Evolutionary conservation across 2,329 filamentous ascomycete species (phyloP).

Genomic region (Cadophora luteo-olivacea): DNA sequence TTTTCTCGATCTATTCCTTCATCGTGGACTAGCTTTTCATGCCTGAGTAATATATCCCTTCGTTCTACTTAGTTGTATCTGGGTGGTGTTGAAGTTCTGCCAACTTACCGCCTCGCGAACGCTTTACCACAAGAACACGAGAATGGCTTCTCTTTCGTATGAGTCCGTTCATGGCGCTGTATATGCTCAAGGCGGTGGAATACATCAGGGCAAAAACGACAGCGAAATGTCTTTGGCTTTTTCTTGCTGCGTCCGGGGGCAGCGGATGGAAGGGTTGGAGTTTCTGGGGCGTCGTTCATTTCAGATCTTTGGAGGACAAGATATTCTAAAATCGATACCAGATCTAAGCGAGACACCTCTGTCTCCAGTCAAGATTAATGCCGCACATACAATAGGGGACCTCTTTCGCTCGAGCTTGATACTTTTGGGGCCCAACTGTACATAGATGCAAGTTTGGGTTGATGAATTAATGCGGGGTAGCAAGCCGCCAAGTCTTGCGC

Average conservation of each 20-base stretch:
- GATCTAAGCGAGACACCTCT: neutral
- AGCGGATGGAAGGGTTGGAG: neutral
- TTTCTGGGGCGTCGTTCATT: neutral
- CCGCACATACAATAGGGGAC: neutral
- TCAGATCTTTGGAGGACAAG: neutral
- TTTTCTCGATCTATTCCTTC: neutral
- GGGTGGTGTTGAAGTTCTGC: neutral
- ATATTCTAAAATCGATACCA: neutral
- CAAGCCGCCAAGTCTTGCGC: conserved; percentile 1
- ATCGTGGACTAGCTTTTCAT: conserved; percentile 67
- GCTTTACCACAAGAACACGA: conserved; percentile 67
- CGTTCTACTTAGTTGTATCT: conserved; percentile 64
- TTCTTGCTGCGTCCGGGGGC: conserved; percentile 11
- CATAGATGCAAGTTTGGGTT: neutral
- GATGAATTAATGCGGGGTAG: neutral
- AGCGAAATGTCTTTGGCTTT: conserved; percentile 41
- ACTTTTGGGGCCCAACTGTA: neutral
- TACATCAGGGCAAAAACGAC: conserved; percentile 67
- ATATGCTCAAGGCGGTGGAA: conserved; percentile 71
- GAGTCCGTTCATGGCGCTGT: conserved; percentile 67
- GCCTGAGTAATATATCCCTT: conserved; percentile 67
- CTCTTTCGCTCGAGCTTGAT: neutral
- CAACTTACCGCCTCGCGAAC: conserved; percentile 65
- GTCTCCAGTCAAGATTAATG: neutral
- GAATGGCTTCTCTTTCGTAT: conserved; percentile 71